phyloP scores from a whole-genome alignment of 192 early-diverging fungal species.

The Allomyces macrogynus region DNA sequence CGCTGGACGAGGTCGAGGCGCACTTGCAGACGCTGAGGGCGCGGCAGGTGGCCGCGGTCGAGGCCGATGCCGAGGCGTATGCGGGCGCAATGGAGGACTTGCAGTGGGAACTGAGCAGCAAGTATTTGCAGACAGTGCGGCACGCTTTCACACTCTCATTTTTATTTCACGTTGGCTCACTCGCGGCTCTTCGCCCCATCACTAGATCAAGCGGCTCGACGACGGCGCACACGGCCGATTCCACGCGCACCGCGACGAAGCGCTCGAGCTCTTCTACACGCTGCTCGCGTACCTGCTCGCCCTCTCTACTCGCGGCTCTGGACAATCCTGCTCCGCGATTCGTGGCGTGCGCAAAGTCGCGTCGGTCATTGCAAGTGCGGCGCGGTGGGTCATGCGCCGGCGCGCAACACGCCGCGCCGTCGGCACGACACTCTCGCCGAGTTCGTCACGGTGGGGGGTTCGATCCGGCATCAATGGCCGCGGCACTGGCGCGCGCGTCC shows the following conservation, averaged over 20 bases:
- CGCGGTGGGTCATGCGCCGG: too few relatives aligned
- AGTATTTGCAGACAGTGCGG: neutral
- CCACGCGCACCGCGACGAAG: neutral
- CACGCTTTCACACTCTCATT: too few relatives aligned
- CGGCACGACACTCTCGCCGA: too few relatives aligned
- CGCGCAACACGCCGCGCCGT: too few relatives aligned
- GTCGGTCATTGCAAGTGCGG: too few relatives aligned
- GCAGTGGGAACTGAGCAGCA: neutral
- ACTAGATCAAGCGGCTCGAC: neutral
- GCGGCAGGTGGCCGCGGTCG: neutral
- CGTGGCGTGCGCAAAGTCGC: neutral
- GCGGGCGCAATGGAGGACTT: neutral
- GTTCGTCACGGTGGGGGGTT: too few relatives aligned
- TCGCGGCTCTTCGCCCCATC: too few relatives aligned
- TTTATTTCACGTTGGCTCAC: too few relatives aligned
- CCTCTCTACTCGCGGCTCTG: neutral
- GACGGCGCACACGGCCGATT: neutral
- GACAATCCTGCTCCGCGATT: neutral
- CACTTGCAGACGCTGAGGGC: neutral
- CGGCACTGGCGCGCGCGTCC: too few relatives aligned
- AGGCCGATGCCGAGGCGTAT: neutral
- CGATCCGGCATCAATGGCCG: too few relatives aligned
- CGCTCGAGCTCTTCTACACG: neutral
- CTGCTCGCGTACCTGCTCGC: neutral
- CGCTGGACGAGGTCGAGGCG: neutral